Evolutionary conservation across 2,329 filamentous ascomycete genomes (phyloP).

Genomic region (Neonectria hederae): DNA sequence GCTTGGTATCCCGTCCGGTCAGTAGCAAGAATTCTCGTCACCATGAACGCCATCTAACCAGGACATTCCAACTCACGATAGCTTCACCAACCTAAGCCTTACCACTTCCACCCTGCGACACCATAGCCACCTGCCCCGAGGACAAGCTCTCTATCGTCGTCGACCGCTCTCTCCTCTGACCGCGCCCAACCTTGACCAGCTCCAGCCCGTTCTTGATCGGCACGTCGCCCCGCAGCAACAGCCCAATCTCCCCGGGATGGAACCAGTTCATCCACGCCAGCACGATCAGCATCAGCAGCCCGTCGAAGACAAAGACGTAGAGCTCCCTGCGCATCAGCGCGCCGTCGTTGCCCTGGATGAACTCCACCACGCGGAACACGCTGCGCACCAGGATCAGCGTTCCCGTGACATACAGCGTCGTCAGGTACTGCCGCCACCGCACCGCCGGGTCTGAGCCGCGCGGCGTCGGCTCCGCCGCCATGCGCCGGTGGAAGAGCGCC

Average conservation of each 20-base stretch:
- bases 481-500: constrained; percentile 54
- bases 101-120: neutral
- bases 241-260: constrained; percentile 42
- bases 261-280: constrained; percentile 45
- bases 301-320: constrained; percentile 51
- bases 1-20: too few relatives aligned
- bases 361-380: constrained; percentile 55
- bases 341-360: constrained; percentile 48
- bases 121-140: constrained; percentile 7
- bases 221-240: constrained; percentile 37
- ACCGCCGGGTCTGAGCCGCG: constrained; percentile 22
- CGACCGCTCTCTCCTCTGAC: neutral
- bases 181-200: constrained; percentile 24
- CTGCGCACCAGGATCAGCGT: constrained; percentile 53
- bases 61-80: neutral
- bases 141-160: constrained; percentile 10
- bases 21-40: too few relatives aligned
- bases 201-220: constrained; percentile 38
- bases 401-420: constrained; percentile 40
- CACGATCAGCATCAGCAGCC: constrained; percentile 47
- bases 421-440: constrained; percentile 47
- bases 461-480: constrained; percentile 5
- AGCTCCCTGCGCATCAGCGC: constrained; percentile 47
- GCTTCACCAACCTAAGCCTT: neutral
- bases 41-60: too few relatives aligned